Evolutionary conservation across 1,139 yeast species (phyloP), one percentile per base, ranked within the genome.

Genomic region (Pichia sp.): DNA sequence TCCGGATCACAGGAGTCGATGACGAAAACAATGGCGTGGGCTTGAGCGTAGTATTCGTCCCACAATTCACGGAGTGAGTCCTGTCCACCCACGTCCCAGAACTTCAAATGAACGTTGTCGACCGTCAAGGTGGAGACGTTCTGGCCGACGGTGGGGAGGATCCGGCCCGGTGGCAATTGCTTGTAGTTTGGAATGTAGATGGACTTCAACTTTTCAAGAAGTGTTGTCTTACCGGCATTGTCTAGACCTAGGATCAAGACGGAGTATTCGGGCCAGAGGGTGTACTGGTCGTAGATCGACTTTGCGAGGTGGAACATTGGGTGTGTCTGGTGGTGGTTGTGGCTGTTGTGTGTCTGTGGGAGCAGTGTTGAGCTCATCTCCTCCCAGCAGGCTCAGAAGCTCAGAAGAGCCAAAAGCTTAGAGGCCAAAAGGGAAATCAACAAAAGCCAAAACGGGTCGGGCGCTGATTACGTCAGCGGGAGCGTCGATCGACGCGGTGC

Each of bases 1-100:
- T 79, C 84, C 15, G 85, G 75, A 62, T 91, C 97, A 0, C 96
- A 83, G 6, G 96, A 87, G 63, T 93, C 99, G 14, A 93, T 91
- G 31, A 93, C 84, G 64, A 91, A 93, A 40, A 93, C 84, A 31
- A 93, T 87, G 0, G 94, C 98, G 66, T 93, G 97, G 47, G 96
- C 87, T 48, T 84, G 86, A 24, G 75, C 71, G 67, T 83, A 93
- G 69, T 93, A 93, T 50, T 89, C 80, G 14, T 85, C 76, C 99
- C 99, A 93, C 75, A 93, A 75, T 34, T 81, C 73, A 42, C 98
- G 73, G 44, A 93, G 70, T 22, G 87, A 75, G 60, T 81, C 83
- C 66, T 93, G 98, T 6, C 99, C 99, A 9, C 98, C 98, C 37
- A 93, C 81, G 66, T 93, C 99, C 98, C 98, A 93, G 58, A 93